phyloP scores from a whole-genome alignment of 768 basidiomycete species.

The Candolleomyces efflorescens region DNA sequence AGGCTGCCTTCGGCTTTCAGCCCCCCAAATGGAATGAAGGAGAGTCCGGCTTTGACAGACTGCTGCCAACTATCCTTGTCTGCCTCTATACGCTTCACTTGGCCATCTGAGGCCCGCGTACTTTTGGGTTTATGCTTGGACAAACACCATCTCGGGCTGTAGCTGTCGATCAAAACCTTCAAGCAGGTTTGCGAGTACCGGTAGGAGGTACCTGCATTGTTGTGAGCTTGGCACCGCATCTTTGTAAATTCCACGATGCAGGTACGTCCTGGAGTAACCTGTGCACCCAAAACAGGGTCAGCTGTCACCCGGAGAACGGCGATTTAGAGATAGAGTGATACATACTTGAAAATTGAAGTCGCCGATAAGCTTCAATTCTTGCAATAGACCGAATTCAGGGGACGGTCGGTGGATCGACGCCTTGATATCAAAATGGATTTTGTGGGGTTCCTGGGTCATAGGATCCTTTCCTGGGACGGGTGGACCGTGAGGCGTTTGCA shows the following conservation, averaged over 20 bases:
- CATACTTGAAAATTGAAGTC: no score
- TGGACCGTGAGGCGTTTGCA: no score
- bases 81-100: neutral
- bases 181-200: neutral
- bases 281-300: no score
- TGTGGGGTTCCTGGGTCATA: no score
- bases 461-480: no score
- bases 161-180: neutral
- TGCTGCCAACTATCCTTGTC: neutral
- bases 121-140: neutral
- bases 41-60: neutral
- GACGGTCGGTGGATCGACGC: no score
- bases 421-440: no score
- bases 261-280: neutral
- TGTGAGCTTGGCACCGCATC: neutral
- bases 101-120: neutral
- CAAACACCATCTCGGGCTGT: neutral
- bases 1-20: no score
- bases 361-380: no score
- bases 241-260: neutral
- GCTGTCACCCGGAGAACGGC: no score
- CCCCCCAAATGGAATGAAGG: neutral
- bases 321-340: no score
- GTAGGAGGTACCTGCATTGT: neutral
- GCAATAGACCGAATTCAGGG: no score